phyloP scores from a whole-genome alignment of 2,329 filamentous ascomycete genomes.

The Ophiostoma ips region DNA sequence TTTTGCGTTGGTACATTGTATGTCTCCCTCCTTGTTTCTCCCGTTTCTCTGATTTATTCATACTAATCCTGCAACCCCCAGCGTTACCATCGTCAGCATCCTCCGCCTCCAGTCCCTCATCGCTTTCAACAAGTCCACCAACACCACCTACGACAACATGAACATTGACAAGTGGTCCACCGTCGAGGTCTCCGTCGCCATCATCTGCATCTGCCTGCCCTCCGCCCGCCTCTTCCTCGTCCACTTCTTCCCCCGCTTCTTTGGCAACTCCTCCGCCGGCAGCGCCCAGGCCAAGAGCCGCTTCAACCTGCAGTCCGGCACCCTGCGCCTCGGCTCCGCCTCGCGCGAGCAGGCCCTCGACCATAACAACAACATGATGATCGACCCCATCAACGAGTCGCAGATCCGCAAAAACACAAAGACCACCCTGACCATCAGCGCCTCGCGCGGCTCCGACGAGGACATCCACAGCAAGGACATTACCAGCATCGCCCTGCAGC shows the following conservation, averaged over 20 bases:
- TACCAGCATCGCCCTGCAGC: neutral
- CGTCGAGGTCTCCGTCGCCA: conserved; percentile 22
- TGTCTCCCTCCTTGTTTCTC: neutral
- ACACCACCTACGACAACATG: conserved; percentile 21
- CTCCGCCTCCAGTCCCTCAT: conserved; percentile 19
- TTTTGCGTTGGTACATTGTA: conserved; percentile 30
- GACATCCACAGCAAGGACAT: neutral
- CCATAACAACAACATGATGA: neutral
- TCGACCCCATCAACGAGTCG: neutral
- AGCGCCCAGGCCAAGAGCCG: neutral
- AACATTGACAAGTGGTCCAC: conserved; percentile 21
- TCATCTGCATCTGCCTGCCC: conserved; percentile 23
- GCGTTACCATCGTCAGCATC: conserved; percentile 22
- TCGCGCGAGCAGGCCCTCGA: neutral
- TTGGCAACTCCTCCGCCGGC: neutral
- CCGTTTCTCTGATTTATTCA: neutral
- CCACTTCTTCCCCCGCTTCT: conserved; percentile 16
- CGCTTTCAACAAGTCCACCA: conserved; percentile 17
- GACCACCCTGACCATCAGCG: neutral
- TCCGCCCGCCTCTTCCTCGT: conserved; percentile 18
- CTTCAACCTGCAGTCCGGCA: neutral
- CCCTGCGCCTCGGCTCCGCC: neutral
- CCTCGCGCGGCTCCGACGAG: neutral
- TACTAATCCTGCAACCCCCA: neutral
- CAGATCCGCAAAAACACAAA: neutral